phyloP scores from a whole-genome alignment of 176 grass and related monocot species.

The Phoenix dactylifera region DNA sequence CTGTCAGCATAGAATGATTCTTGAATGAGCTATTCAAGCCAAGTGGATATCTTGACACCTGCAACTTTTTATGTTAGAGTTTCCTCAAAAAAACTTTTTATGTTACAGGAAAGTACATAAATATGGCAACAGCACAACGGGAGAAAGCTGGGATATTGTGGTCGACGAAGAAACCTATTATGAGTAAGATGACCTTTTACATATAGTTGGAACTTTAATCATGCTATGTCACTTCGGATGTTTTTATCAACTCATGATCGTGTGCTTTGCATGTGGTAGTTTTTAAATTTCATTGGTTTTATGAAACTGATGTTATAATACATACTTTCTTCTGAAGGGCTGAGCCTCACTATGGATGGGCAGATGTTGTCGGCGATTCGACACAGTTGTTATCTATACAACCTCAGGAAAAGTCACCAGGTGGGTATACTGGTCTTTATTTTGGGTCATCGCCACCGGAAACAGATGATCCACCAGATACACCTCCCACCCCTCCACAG shows the following conservation, averaged over 20 bases:
- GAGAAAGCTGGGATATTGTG: constrained; percentile 84
- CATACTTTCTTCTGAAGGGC: constrained; percentile 23
- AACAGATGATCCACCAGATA: constrained; percentile 40
- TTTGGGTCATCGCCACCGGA: constrained; percentile 38
- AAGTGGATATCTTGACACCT: too few species aligned
- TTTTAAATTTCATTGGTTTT: too few species aligned
- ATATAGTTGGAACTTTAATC: too few species aligned
- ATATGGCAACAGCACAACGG: constrained; percentile 90
- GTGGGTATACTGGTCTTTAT: constrained; percentile 41
- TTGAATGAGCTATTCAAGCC: too few species aligned
- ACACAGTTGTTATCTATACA: constrained; percentile 76
- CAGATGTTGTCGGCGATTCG: constrained; percentile 83
- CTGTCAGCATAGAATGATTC: too few species aligned
- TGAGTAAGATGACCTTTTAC: constrained; percentile 45
- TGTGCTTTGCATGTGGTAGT: too few species aligned
- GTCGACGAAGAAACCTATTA: constrained; percentile 88
- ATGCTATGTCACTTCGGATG: too few species aligned
- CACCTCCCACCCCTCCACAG: constrained; percentile 25
- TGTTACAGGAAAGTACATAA: constrained; percentile 84
- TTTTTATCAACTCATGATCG: too few species aligned
- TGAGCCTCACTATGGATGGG: constrained; percentile 93
- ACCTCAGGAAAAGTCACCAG: constrained; percentile 51
- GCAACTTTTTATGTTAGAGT: too few species aligned
- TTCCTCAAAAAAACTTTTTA: neutral
- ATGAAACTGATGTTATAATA: too few species aligned